These are phyloP conservation scores for Tarenaya hassleriana DNA, from an alignment of 345 rosid genomes.

Conservation along the genomic window DNA sequence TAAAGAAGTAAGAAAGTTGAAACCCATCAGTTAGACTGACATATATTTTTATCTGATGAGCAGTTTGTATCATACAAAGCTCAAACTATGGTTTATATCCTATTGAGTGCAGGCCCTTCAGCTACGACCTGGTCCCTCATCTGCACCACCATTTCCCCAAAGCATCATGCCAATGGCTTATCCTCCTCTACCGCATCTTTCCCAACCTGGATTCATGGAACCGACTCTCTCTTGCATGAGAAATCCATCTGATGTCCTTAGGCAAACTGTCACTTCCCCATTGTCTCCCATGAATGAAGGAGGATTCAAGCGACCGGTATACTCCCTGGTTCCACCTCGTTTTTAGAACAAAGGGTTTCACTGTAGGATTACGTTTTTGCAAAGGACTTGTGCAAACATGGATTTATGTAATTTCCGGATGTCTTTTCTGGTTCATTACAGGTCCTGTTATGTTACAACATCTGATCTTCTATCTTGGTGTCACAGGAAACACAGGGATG, in stretches of 20 bases:
- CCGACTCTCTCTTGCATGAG: conserved; percentile 50
- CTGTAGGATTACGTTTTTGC: too few relatives aligned
- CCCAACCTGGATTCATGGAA: conserved; percentile 54
- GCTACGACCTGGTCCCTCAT: conserved; percentile 63
- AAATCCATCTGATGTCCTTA: conserved; percentile 40
- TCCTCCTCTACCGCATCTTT: conserved; percentile 55
- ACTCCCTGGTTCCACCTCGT: too few relatives aligned
- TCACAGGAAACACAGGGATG: too few relatives aligned
- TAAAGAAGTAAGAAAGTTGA: conserved; percentile 90
- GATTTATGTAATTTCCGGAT: too few relatives aligned
- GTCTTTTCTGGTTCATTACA: too few relatives aligned
- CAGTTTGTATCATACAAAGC: background rate
- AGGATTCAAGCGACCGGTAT: conserved; percentile 78
- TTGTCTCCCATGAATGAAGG: conserved; percentile 47
- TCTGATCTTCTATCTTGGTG: too few relatives aligned
- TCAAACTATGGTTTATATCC: too few relatives aligned
- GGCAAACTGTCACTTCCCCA: conserved; percentile 47
- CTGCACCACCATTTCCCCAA: conserved; percentile 51
- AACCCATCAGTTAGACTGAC: too few relatives aligned
- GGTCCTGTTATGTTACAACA: too few relatives aligned
- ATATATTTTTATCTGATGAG: background rate
- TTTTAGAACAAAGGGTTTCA: too few relatives aligned
- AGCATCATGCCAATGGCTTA: conserved; percentile 55
- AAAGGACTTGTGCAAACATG: too few relatives aligned
- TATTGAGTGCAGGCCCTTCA: conserved; percentile 36